Percentiles rank a stretch among this genome's conserved stretches.
phyloP scores from a whole-genome alignment of 129 eudicot genomes.

The Cynara cardunculus region DNA sequence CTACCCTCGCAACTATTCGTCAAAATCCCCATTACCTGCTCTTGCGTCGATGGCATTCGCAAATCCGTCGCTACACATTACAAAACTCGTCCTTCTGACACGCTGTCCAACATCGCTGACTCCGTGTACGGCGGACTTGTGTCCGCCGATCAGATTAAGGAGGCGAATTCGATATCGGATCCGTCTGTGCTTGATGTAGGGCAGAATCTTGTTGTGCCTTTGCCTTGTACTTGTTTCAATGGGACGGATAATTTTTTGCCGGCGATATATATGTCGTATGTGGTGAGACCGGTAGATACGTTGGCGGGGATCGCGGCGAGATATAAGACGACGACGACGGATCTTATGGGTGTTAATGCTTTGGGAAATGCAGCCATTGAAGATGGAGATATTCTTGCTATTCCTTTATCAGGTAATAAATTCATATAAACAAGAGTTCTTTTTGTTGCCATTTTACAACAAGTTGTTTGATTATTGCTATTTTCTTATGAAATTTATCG shows the following conservation, averaged over 20 bases:
- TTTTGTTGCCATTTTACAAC: background rate
- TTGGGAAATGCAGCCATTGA: conserved; percentile 61
- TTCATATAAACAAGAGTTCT: background rate
- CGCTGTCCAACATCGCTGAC: conserved; percentile 61
- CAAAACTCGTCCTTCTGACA: conserved; percentile 79
- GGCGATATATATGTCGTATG: conserved; percentile 81
- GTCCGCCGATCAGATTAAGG: conserved; percentile 86
- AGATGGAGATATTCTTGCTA: conserved; percentile 90
- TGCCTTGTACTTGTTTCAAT: conserved; percentile 94
- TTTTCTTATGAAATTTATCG: background rate
- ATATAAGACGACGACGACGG: conserved; percentile 75
- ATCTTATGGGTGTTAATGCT: conserved; percentile 84
- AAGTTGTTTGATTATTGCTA: background rate
- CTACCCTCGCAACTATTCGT: conserved; percentile 73
- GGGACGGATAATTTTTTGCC: conserved; percentile 75
- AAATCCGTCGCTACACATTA: conserved; percentile 63
- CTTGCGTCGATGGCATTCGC: conserved; percentile 85
- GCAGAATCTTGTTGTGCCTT: conserved; percentile 58
- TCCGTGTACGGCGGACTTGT: conserved; percentile 78
- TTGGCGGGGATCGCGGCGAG: conserved; percentile 58
- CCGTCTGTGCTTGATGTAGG: conserved; percentile 77
- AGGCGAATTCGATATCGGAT: conserved; percentile 66
- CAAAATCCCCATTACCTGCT: conserved; percentile 68
- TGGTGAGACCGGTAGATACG: conserved; percentile 63
- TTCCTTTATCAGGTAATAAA: conserved; percentile 77